phyloP scores from a whole-genome alignment of 2,329 filamentous ascomycete genomes.

The Ophiostoma tasmaniense region DNA sequence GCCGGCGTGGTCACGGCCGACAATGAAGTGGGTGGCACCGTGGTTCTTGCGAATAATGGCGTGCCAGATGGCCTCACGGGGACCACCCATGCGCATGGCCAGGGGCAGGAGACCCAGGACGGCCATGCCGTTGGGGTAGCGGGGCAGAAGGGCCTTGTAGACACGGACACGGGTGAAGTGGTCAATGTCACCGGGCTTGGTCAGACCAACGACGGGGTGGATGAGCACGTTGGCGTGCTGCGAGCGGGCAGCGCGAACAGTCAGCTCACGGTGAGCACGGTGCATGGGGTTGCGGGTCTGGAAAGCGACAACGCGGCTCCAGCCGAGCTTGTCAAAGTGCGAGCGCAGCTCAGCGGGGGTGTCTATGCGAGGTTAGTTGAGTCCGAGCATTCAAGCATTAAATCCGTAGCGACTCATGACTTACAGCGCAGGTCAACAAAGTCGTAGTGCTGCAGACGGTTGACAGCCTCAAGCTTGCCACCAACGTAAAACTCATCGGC shows the following conservation, averaged over 20 bases:
- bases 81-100: constrained; percentile 98
- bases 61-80: constrained; percentile 98
- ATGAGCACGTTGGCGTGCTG: constrained; percentile 98
- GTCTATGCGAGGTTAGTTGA: constrained; percentile 31
- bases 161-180: constrained; percentile 99
- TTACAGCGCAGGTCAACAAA: constrained; percentile 81
- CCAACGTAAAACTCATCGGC: constrained; percentile 87
- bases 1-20: constrained; percentile 94
- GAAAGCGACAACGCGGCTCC: constrained; percentile 96
- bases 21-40: constrained; percentile 97
- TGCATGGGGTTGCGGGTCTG: constrained; percentile 99
- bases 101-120: constrained; percentile 88
- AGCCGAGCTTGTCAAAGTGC: constrained; percentile 99
- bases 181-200: constrained; percentile 98
- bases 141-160: constrained; percentile 91
- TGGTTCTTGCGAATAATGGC: constrained; percentile 99
- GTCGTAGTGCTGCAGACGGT: constrained; percentile 96
- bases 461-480: constrained; percentile 91
- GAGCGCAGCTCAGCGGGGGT: constrained; percentile 88
- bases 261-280: constrained; percentile 94
- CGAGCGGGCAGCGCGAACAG: constrained; percentile 87
- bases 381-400: background rate
- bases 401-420: too few species aligned
- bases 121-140: constrained; percentile 99
- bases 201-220: constrained; percentile 95